A percentile compares a stretch with the other conserved stretches of the same genome.
phyloP scores from a whole-genome alignment of 192 early-diverging fungal species.

The Funneliformis geosporum region DNA sequence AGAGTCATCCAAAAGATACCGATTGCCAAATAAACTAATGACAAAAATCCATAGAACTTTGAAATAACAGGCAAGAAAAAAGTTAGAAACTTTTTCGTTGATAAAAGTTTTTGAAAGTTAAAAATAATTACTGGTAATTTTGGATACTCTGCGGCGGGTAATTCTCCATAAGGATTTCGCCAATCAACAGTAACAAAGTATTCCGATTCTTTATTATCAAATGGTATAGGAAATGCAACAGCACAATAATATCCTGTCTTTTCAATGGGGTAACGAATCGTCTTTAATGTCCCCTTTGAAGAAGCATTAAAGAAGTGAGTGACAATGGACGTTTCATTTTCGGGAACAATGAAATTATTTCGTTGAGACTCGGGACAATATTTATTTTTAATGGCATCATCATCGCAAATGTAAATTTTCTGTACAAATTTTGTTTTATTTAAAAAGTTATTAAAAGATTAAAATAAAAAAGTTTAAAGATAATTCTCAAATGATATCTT shows the following conservation, averaged over 20 bases:
- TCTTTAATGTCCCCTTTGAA: conserved; percentile 42
- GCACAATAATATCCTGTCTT: conserved; percentile 89
- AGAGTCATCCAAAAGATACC: conserved; percentile 77
- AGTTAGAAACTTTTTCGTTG: neutral
- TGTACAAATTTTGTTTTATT: conserved; percentile 16
- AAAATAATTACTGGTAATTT: conserved; percentile 64
- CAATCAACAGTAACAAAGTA: conserved; percentile 61
- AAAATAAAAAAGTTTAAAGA: no score
- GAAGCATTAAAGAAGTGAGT: conserved; percentile 37
- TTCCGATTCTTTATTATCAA: neutral
- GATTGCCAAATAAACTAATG: conserved; percentile 73
- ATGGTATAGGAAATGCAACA: conserved; percentile 41
- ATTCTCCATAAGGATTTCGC: conserved; percentile 77
- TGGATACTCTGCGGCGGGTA: conserved; percentile 87
- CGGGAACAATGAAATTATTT: conserved; percentile 60
- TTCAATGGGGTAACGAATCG: conserved; percentile 63
- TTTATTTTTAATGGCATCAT: conserved; percentile 51
- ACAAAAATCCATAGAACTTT: conserved; percentile 77
- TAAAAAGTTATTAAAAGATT: neutral
- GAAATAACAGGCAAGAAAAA: neutral
- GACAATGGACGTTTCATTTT: conserved; percentile 12
- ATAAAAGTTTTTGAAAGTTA: neutral
- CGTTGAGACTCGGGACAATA: conserved; percentile 53
- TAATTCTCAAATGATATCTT: neutral
- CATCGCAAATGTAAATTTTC: conserved; percentile 56